Conservation (phyloP, 2,329 filamentous ascomycete species). For the Hymenoscyphus linearis region DNA sequence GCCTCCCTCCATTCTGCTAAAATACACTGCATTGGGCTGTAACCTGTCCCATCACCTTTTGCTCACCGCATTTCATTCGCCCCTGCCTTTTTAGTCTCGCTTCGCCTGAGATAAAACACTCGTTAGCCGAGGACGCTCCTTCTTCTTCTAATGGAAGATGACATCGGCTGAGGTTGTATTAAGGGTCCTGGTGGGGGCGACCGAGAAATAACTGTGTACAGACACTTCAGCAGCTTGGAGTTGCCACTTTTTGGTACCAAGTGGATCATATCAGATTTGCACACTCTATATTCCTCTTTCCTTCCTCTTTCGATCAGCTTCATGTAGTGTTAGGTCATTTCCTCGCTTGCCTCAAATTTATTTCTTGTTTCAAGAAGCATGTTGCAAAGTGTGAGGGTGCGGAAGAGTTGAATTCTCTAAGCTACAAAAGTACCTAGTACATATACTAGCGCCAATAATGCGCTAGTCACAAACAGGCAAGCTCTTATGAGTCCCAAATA, state of each 20-base stretch:
- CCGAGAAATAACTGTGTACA: not conserved
- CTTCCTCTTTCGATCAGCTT: not conserved
- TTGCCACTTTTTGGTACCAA: not conserved
- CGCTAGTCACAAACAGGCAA: too few species aligned
- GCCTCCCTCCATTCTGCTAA: not conserved
- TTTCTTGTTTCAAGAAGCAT: too few species aligned
- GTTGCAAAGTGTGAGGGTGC: too few species aligned
- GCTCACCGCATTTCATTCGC: not conserved
- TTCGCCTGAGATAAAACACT: not conserved
- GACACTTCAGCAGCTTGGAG: not conserved
- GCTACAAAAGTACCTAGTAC: too few species aligned
- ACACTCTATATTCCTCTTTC: not conserved
- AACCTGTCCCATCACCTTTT: not conserved
- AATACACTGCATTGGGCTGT: not conserved
- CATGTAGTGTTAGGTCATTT: not conserved
- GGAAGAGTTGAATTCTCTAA: too few species aligned
- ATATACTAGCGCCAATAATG: too few species aligned
- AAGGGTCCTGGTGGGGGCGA: not conserved
- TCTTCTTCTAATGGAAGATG: conserved; percentile 1
- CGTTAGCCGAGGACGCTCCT: conserved; percentile 2
- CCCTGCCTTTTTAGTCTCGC: not conserved
- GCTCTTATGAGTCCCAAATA: too few species aligned
- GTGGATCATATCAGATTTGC: not conserved
- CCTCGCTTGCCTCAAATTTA: not conserved
- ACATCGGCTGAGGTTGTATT: not conserved